A percentile compares a stretch with the other conserved stretches of the same genome.
These are phyloP conservation scores for Pterocarpus macrocarpus DNA, from an alignment of 306 rosid genomes.

Conservation along the genomic window DNA sequence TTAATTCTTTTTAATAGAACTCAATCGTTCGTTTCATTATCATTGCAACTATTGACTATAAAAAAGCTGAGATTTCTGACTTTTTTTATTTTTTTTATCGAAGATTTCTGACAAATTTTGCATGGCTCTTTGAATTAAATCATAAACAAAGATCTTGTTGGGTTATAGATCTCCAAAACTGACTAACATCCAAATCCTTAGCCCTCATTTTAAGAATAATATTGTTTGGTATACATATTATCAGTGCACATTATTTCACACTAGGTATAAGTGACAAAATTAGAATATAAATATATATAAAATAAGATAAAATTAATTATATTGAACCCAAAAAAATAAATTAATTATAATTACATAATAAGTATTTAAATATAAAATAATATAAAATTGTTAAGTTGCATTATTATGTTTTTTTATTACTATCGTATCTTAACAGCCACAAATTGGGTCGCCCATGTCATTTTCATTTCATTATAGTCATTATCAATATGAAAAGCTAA, in stretches of 20 bases:
- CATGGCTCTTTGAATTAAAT: slow-evolving; percentile 58
- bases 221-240: too few species aligned
- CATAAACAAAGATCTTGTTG: slow-evolving; percentile 43
- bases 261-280: too few species aligned
- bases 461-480: slow-evolving; percentile 49
- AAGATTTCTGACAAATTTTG: slow-evolving; percentile 64
- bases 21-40: slow-evolving; percentile 43
- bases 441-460: slow-evolving; percentile 47
- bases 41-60: slow-evolving; percentile 49
- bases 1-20: neutral
- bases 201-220: too few species aligned
- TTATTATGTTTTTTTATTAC: slow-evolving; percentile 18
- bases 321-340: neutral
- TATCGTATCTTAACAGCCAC: slow-evolving; percentile 42
- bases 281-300: too few species aligned
- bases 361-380: too few species aligned
- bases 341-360: too few species aligned
- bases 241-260: too few species aligned
- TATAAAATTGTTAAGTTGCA: neutral
- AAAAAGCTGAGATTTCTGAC: slow-evolving; percentile 47
- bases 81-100: too few species aligned
- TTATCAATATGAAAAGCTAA: slow-evolving; percentile 37
- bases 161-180: slow-evolving; percentile 44
- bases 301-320: too few species aligned
- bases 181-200: slow-evolving; percentile 4